phyloP scores from a whole-genome alignment of 1,284 basidiomycete genomes.

The Volvariella volvacea region DNA sequence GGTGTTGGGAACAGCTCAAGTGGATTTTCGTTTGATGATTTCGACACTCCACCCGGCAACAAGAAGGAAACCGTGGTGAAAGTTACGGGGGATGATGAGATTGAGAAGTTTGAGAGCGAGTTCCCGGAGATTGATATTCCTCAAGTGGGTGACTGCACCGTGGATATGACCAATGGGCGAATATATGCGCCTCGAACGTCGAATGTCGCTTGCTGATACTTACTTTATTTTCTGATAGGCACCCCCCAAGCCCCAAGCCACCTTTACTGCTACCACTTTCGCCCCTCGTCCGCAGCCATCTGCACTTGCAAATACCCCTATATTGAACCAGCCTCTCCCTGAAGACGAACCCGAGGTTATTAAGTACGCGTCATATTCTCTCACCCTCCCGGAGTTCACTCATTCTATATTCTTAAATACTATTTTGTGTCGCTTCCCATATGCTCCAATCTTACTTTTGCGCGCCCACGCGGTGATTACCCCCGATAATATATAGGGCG shows the following conservation, averaged over 20 bases:
- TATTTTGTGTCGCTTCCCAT: background rate
- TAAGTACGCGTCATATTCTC: constrained; percentile 45
- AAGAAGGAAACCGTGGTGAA: constrained; percentile 47
- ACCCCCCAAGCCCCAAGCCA: constrained; percentile 27
- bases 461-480: background rate
- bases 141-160: constrained; percentile 31
- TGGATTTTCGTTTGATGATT: constrained; percentile 62
- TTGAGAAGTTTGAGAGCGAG: constrained; percentile 85
- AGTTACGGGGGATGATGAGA: constrained; percentile 83
- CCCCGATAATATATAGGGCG: constrained; percentile 37
- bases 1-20: constrained; percentile 18
- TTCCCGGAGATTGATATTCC: constrained; percentile 80
- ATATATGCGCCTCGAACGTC: background rate
- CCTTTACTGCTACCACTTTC: constrained; percentile 47
- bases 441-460: too few species aligned
- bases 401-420: background rate
- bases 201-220: constrained; percentile 3
- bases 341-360: constrained; percentile 90
- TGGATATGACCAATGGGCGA: background rate
- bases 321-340: constrained; percentile 57
- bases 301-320: constrained; percentile 62
- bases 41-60: constrained; percentile 41
- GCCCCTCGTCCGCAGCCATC: constrained; percentile 72
- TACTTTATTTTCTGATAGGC: constrained; percentile 10
- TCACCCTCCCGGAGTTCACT: constrained; percentile 2